Percentiles rank a stretch among this genome's conserved stretches.
phyloP scores from a whole-genome alignment of 345 rosid genomes.

The Salix exigua region DNA sequence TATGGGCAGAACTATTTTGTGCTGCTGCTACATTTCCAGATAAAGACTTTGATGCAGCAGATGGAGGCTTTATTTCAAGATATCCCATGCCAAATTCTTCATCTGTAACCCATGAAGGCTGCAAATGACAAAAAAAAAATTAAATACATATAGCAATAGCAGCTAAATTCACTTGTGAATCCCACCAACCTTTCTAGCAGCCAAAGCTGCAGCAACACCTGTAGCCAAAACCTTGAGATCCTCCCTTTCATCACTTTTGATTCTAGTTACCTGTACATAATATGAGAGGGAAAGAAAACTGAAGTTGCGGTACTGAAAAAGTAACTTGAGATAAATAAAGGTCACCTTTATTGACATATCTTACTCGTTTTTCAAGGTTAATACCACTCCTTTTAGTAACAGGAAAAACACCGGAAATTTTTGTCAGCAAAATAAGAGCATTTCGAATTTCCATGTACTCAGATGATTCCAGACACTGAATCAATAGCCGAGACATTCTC shows the following conservation, averaged over 20 bases:
- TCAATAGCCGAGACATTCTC: slow-evolving; percentile 83
- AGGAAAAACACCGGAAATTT: slow-evolving; percentile 92
- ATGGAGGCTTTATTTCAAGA: slow-evolving; percentile 76
- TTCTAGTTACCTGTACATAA: slow-evolving; percentile 69
- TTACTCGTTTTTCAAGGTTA: slow-evolving; percentile 96
- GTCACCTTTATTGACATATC: slow-evolving; percentile 21
- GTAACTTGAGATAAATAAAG: slow-evolving; percentile 3
- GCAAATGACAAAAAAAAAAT: slow-evolving; percentile 24
- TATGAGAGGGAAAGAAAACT: slow-evolving; percentile 7
- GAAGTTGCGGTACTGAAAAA: slow-evolving; percentile 10
- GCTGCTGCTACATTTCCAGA: slow-evolving; percentile 34
- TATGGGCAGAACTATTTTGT: slow-evolving; percentile 49
- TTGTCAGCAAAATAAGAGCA: slow-evolving; percentile 87
- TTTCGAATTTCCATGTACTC: slow-evolving; percentile 99
- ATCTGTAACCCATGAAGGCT: slow-evolving; percentile 97
- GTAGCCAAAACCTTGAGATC: slow-evolving; percentile 99
- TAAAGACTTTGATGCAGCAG: slow-evolving; percentile 53
- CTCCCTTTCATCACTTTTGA: slow-evolving; percentile 92
- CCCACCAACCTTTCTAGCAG: slow-evolving; percentile 82
- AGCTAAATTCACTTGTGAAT: slow-evolving; percentile 4
- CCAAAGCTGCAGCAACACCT: slow-evolving; percentile 96
- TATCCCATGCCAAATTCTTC: slow-evolving; percentile 99
- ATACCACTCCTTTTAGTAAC: slow-evolving; percentile 97
- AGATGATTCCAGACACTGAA: slow-evolving; percentile 91
- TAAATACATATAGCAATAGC: background rate